phyloP scores from a whole-genome alignment of 2,329 filamentous ascomycete genomes.

The Fusarium miscanthi region DNA sequence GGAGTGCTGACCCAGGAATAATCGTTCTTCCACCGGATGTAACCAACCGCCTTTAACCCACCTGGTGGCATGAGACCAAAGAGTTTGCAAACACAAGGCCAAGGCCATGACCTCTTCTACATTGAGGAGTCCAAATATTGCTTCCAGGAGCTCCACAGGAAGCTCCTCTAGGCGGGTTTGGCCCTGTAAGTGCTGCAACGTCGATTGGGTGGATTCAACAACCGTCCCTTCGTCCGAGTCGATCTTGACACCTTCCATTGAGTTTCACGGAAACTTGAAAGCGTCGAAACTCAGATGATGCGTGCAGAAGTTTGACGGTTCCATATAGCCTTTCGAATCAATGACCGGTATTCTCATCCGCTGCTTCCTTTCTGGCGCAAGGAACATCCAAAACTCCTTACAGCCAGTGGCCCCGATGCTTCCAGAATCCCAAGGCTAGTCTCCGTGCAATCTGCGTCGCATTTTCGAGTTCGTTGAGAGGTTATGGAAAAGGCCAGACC shows the following conservation, averaged over 20 bases:
- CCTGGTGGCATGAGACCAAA: neutral
- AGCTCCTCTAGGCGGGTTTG: neutral
- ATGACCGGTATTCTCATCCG: neutral
- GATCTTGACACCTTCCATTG: neutral
- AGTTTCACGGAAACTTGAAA: constrained; percentile 12
- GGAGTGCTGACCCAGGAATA: constrained; percentile 24
- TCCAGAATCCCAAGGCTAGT: no score
- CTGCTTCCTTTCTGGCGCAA: neutral
- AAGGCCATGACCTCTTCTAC: neutral
- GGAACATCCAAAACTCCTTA: constrained; percentile 5
- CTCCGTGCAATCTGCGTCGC: neutral
- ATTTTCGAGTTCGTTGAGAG: neutral
- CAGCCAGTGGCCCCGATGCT: neutral
- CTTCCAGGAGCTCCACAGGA: neutral
- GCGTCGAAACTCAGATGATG: constrained; percentile 7
- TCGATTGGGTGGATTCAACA: neutral
- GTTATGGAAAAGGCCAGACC: neutral
- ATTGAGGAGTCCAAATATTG: neutral
- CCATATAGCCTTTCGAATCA: neutral
- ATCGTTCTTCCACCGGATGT: neutral
- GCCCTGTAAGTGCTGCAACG: neutral
- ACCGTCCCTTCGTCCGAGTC: neutral
- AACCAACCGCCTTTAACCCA: neutral
- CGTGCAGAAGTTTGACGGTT: neutral
- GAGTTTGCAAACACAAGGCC: constrained; percentile 1